Evolutionary conservation across 2,329 filamentous ascomycete genomes (phyloP).

Genomic region (Metarhizium anisopliae): DNA sequence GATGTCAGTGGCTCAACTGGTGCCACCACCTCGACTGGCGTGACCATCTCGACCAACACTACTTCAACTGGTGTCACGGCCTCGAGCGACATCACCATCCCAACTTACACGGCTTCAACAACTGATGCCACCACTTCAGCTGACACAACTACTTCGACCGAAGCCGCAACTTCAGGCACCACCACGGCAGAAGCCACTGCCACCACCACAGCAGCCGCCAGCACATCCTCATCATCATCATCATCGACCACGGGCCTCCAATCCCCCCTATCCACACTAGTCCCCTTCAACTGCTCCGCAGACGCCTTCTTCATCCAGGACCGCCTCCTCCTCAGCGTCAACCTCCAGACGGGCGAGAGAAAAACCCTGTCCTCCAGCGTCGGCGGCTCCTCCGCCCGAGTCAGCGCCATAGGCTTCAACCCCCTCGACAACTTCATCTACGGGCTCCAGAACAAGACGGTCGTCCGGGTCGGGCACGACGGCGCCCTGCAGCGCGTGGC

Average conservation of each 20-base stretch:
- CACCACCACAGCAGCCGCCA: not conserved
- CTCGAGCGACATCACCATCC: not conserved
- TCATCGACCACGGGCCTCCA: not conserved
- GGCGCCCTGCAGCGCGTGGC: not conserved
- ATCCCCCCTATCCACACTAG: not conserved
- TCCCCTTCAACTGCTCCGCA: not conserved
- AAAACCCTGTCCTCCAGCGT: not conserved
- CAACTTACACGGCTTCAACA: not conserved
- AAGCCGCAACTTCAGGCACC: not conserved
- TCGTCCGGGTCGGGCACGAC: constrained; percentile 2
- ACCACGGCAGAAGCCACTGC: not conserved
- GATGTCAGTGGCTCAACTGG: not conserved
- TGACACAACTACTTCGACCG: not conserved
- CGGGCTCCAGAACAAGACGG: not conserved
- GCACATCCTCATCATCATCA: not conserved
- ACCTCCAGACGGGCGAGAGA: not conserved
- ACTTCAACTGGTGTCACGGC: not conserved
- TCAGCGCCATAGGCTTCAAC: constrained; percentile 6
- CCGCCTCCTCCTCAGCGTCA: not conserved
- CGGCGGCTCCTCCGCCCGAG: not conserved
- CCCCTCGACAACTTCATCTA: constrained; percentile 5
- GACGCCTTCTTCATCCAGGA: constrained; percentile 3
- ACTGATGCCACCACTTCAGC: not conserved
- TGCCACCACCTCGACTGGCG: not conserved
- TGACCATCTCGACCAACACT: not conserved